Evolutionary conservation across 2,329 filamentous ascomycete species (phyloP).

Genomic region (Cladophialophora chaetospira): DNA sequence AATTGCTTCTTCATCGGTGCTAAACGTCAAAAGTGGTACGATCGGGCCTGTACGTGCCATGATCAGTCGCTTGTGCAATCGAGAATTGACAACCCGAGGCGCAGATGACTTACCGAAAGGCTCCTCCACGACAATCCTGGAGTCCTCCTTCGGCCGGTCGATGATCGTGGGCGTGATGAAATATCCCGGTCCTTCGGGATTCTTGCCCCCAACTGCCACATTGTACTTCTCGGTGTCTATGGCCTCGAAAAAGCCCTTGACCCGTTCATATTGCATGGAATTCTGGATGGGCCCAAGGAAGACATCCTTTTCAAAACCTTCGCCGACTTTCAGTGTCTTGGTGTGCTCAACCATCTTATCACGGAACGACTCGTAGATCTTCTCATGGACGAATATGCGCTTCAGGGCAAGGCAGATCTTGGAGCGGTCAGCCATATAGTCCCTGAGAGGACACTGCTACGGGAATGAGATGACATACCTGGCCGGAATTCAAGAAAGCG

Average conservation of each 20-base stretch:
- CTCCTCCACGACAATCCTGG: constrained; percentile 59
- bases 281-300: constrained; percentile 67
- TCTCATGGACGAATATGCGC: constrained; percentile 65
- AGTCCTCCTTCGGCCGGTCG: constrained; percentile 57
- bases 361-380: constrained; percentile 64
- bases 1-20: constrained; percentile 61
- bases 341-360: constrained; percentile 61
- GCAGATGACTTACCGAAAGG: constrained; percentile 51
- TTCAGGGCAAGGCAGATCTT: constrained; percentile 65
- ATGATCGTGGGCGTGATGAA: constrained; percentile 63
- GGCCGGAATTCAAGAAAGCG: constrained; percentile 56
- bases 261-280: constrained; percentile 63
- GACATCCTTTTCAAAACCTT: constrained; percentile 43
- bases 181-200: constrained; percentile 47
- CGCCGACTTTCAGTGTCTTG: constrained; percentile 39
- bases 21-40: constrained; percentile 63
- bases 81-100: constrained; percentile 61
- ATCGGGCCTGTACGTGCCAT: constrained; percentile 61
- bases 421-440: constrained; percentile 30
- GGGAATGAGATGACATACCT: constrained; percentile 39
- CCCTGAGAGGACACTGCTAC: neutral
- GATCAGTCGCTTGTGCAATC: constrained; percentile 43
- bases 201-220: constrained; percentile 53
- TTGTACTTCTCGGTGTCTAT: constrained; percentile 57
- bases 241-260: constrained; percentile 58